phyloP scores from a whole-genome alignment of 2,329 filamentous ascomycete species.

The Colletotrichum karsti region DNA sequence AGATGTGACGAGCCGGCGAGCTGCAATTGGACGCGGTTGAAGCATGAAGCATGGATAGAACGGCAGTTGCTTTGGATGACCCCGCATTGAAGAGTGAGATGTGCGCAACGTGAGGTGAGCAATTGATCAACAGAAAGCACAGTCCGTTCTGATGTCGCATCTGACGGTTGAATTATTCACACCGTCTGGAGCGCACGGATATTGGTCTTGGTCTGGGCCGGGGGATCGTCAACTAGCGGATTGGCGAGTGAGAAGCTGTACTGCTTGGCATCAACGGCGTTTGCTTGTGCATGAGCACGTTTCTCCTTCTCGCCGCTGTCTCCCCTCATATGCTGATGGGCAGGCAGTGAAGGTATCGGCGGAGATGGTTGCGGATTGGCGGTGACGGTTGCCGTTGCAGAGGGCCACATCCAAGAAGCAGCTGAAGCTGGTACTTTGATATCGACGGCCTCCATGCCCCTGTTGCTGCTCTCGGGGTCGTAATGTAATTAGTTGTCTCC shows the following conservation, averaged over 20 bases:
- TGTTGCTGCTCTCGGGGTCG: neutral
- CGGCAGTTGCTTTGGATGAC: conserved; percentile 14
- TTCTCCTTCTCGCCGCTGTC: neutral
- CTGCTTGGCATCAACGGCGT: neutral
- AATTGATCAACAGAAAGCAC: conserved; percentile 1
- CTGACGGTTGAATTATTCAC: neutral
- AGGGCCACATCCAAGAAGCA: neutral
- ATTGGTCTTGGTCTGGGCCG: neutral
- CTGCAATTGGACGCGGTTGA: neutral
- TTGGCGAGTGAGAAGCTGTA: neutral
- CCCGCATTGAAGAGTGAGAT: conserved; percentile 4
- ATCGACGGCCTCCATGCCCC: neutral
- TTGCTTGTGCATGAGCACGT: conserved; percentile 1
- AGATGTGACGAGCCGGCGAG: neutral
- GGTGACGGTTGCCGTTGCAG: conserved; percentile 7
- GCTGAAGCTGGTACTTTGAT: neutral
- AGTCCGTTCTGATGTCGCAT: neutral
- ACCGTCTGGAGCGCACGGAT: neutral
- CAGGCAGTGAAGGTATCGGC: neutral
- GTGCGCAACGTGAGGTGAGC: neutral
- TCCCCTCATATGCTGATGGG: neutral
- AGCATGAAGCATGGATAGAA: neutral
- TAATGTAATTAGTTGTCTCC: neutral
- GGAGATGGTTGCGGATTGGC: conserved; percentile 1
- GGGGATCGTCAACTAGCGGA: conserved; percentile 17